These are phyloP conservation scores for Geotrichum candidum DNA, from an alignment of 1,139 yeast species.

Conservation along the genomic window DNA sequence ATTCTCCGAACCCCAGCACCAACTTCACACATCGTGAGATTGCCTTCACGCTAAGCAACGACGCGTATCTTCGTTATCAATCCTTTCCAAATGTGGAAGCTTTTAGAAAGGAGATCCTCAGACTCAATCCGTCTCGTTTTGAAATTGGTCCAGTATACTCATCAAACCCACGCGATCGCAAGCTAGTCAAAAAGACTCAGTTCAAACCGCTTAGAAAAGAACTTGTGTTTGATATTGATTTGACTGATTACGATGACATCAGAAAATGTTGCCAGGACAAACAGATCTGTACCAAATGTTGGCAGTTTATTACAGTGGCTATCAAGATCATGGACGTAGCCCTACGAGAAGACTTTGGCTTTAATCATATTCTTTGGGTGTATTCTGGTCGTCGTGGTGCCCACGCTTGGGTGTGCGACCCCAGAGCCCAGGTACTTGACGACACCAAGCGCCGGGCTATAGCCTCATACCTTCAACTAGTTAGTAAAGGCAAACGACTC, in stretches of 20 bases:
- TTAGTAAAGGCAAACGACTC: conserved; percentile 42
- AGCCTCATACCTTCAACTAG: conserved; percentile 76
- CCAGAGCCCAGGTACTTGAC: conserved; percentile 65
- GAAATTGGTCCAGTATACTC: conserved; percentile 93
- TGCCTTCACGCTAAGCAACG: conserved; percentile 78
- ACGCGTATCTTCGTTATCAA: conserved; percentile 80
- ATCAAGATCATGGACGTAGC: conserved; percentile 67
- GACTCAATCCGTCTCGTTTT: conserved; percentile 80
- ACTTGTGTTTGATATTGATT: conserved; percentile 91
- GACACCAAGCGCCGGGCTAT: conserved; percentile 72
- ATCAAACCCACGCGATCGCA: conserved; percentile 79
- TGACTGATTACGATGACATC: conserved; percentile 90
- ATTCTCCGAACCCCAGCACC: conserved; percentile 60
- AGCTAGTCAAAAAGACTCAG: conserved; percentile 68
- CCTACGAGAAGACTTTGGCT: conserved; percentile 82
- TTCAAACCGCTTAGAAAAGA: conserved; percentile 82
- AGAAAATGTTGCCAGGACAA: conserved; percentile 92
- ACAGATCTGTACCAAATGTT: conserved; percentile 78
- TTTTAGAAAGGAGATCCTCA: conserved; percentile 66
- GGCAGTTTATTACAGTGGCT: conserved; percentile 92
- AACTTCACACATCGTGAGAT: conserved; percentile 82
- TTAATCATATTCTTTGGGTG: conserved; percentile 83
- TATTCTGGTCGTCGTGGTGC: conserved; percentile 99
- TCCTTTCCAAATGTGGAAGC: conserved; percentile 64
- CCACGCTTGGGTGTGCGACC: conserved; percentile 96